Percentiles rank a stretch among this genome's conserved stretches.
Conservation (phyloP, 2,329 filamentous ascomycete species). For the Paracamarosporium sp. region DNA sequence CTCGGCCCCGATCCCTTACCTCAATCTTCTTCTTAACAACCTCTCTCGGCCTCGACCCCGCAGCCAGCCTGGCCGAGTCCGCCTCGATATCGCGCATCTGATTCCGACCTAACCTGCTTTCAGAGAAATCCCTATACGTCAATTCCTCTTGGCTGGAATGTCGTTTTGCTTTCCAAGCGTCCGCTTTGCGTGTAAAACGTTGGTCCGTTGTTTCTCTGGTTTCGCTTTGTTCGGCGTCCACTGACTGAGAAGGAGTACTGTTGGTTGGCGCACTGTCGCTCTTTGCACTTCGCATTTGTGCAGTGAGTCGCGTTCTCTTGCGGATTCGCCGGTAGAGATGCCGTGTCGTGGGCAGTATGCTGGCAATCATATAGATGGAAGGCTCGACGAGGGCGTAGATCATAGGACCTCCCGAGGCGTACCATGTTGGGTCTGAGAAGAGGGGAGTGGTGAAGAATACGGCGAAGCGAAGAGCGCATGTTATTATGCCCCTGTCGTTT, state of each 20-base stretch:
- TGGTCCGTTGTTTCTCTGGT: not conserved
- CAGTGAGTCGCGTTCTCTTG: not conserved
- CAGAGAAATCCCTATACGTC: not conserved
- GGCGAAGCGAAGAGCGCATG: constrained; percentile 1
- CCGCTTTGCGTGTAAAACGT: not conserved
- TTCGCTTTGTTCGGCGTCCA: not conserved
- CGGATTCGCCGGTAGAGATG: constrained; percentile 1
- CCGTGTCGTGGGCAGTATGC: constrained; percentile 5
- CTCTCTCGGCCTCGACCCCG: not conserved
- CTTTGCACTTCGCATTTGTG: constrained; percentile 3
- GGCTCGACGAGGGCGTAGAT: constrained; percentile 9
- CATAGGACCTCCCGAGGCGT: constrained; percentile 2
- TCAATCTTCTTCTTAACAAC: not conserved
- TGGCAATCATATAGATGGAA: constrained; percentile 7
- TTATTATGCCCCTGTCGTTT: constrained; percentile 3
- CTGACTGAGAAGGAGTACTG: not conserved
- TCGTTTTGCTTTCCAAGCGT: constrained; percentile 1
- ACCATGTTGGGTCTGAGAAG: constrained; percentile 4
- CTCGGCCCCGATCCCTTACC: not conserved
- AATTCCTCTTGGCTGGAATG: constrained; percentile 11
- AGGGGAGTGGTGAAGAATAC: constrained; percentile 3
- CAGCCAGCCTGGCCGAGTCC: not conserved
- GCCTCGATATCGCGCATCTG: not conserved
- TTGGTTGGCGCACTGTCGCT: not conserved
- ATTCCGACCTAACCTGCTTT: constrained; percentile 1